Conservation (phyloP, 2,329 filamentous ascomycete genomes). For the Penicillium sp. region DNA sequence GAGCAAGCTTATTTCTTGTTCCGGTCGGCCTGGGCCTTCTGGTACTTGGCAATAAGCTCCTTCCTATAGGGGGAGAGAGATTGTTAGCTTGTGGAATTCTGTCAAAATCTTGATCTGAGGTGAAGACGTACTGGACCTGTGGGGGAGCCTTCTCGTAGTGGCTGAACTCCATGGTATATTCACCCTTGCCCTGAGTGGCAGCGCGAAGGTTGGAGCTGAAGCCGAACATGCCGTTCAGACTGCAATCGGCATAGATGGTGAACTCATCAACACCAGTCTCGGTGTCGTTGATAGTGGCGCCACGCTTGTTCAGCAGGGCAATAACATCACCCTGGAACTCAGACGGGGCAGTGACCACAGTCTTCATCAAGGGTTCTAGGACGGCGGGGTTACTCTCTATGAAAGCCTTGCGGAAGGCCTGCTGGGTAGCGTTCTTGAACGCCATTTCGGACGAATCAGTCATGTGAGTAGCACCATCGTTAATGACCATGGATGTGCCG, state of each 20-base stretch:
- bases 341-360: constrained; percentile 88
- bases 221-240: constrained; percentile 95
- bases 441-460: constrained; percentile 97
- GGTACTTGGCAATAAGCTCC: constrained; percentile 68
- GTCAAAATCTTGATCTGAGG: constrained; percentile 1
- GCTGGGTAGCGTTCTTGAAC: constrained; percentile 91
- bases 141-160: constrained; percentile 87
- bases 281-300: constrained; percentile 91
- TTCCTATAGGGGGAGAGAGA: constrained; percentile 49
- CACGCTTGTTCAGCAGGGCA: constrained; percentile 93
- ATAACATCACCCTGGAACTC: constrained; percentile 98
- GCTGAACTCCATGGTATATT: constrained; percentile 98
- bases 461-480: constrained; percentile 95
- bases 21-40: constrained; percentile 68
- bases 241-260: constrained; percentile 87
- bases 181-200: constrained; percentile 95
- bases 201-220: constrained; percentile 90
- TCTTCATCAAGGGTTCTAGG: constrained; percentile 97
- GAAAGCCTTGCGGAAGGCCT: constrained; percentile 96
- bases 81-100: constrained; percentile 14
- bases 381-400: constrained; percentile 77
- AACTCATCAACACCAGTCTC: constrained; percentile 95
- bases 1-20: constrained; percentile 58
- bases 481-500: constrained; percentile 86
- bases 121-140: constrained; percentile 78